Base-by-base conservation (phyloP, 2,329 filamentous ascomycete species). In the Neurospora sp. region DNA sequence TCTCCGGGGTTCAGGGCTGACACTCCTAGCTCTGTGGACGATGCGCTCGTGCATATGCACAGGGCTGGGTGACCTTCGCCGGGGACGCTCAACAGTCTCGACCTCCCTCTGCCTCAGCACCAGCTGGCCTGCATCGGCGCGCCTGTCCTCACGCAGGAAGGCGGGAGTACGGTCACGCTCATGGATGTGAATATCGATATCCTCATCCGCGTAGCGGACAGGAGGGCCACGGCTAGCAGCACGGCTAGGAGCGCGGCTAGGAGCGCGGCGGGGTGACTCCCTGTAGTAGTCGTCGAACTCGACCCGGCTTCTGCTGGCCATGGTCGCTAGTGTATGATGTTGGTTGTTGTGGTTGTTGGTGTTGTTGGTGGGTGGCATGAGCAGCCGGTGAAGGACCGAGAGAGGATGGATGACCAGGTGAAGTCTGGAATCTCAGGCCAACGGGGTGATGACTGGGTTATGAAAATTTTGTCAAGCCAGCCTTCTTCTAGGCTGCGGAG, bases 21-120 rank as follows among this genome's bases (percentile, higher is more conserved):
- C 76, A 71, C 84, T 85, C 71, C 82, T 79, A 33, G 81, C 78
- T 52, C 83, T 79, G 68, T 80, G 77, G 19, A 84, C 74, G 68
- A 83, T 76, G 58, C 83, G 82, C 74, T 85, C 82, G 39, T 81
- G 79, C 66, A 81, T 77, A 8, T 80, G 80, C 19, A 81, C 72
- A 38, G 79, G 77, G 68, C 76, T 79, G 33, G 83, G 83, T 70
- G 81, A 84, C 68, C 81, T 82, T 68, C 82, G 81, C 68, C 85
- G 80, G 43, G 78, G 77, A 58, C 81, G 79, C 76, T 87, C 85
- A 71, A 85, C 75, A 0, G 83, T 86, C 79, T 88, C 86, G 68
- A 87, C 80, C 70, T 88, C 85, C 66, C 85, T 82, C 73, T 84
- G 80, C 68, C 86, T 83, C 67, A 88, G 81, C 19, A 88, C 86